A percentile compares a stretch with the other conserved stretches of the same genome.
Evolutionary conservation across 2,329 filamentous ascomycete species (phyloP).

Genomic region (Fusarium verticillioides): DNA sequence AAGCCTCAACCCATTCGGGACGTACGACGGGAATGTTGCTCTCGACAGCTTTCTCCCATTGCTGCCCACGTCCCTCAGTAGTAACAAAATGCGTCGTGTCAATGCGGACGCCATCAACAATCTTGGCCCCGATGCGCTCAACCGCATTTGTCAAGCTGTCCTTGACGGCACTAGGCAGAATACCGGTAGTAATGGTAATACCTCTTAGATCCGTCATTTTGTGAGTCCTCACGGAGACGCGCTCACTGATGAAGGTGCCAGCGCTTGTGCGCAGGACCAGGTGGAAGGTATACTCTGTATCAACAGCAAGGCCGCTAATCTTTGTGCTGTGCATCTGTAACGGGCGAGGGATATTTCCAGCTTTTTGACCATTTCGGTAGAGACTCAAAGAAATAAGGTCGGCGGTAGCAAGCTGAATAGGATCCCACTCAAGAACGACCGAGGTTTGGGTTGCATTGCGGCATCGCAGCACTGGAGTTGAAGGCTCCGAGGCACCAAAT

Average conservation of each 20-base stretch:
- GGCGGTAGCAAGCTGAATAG: slow-evolving; percentile 90
- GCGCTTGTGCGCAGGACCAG: slow-evolving; percentile 90
- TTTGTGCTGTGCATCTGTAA: slow-evolving; percentile 93
- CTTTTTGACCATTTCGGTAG: slow-evolving; percentile 96
- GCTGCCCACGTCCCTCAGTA: slow-evolving; percentile 86
- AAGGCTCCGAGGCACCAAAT: slow-evolving; percentile 84
- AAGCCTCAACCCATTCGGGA: slow-evolving; percentile 98
- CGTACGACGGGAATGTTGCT: slow-evolving; percentile 98
- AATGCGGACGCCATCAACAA: slow-evolving; percentile 90
- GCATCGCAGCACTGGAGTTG: slow-evolving; percentile 83
- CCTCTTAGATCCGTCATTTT: slow-evolving; percentile 98
- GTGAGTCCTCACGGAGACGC: slow-evolving; percentile 88
- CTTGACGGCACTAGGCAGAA: slow-evolving; percentile 78
- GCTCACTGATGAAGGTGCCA: slow-evolving; percentile 86
- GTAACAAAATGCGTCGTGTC: slow-evolving; percentile 99
- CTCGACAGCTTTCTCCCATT: slow-evolving; percentile 97
- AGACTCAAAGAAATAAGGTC: slow-evolving; percentile 89
- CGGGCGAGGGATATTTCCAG: slow-evolving; percentile 90
- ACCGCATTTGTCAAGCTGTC: slow-evolving; percentile 81
- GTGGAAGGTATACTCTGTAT: slow-evolving; percentile 96
- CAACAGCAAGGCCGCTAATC: slow-evolving; percentile 94
- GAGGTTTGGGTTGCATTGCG: slow-evolving; percentile 99
- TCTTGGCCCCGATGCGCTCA: slow-evolving; percentile 89
- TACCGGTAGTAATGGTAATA: slow-evolving; percentile 91
- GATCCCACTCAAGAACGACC: slow-evolving; percentile 97